Evolutionary conservation across 352 stramenopile species (phyloP).

Genomic region (Albugo laibachii): DNA sequence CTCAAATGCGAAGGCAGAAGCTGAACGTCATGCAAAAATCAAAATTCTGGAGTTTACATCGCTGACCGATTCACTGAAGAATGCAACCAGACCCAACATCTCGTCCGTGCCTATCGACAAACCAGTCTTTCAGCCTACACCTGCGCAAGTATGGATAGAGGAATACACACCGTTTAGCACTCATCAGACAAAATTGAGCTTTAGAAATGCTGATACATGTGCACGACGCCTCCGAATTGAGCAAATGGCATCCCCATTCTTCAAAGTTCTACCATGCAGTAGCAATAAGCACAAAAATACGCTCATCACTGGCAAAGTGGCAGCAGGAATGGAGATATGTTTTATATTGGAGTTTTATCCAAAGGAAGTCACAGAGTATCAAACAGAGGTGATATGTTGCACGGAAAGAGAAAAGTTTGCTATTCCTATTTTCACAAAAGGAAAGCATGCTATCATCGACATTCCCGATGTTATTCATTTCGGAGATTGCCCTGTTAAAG

Average conservation of each 20-base stretch:
- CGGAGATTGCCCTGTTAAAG: constrained; percentile 74
- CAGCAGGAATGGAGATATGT: constrained; percentile 84
- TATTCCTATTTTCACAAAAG: constrained; percentile 73
- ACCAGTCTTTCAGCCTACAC: constrained; percentile 75
- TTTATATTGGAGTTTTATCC: constrained; percentile 84
- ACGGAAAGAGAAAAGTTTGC: constrained; percentile 91
- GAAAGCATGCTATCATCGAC: constrained; percentile 65
- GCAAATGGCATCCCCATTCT: constrained; percentile 67
- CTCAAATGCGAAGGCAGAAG: no score
- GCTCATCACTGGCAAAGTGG: constrained; percentile 59
- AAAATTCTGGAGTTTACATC: no score
- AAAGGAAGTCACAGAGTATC: constrained; percentile 79
- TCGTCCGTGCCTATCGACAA: constrained; percentile 67
- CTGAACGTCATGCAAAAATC: no score
- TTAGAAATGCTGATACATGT: constrained; percentile 85
- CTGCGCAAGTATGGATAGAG: constrained; percentile 77
- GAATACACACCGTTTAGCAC: constrained; percentile 82
- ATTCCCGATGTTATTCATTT: constrained; percentile 83
- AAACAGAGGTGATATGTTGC: constrained; percentile 79
- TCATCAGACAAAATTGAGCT: constrained; percentile 63
- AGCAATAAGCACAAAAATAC: constrained; percentile 2
- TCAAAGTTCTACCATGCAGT: constrained; percentile 31
- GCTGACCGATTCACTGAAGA: no score
- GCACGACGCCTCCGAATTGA: constrained; percentile 81
- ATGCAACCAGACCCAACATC: constrained; percentile 1